phyloP scores from a whole-genome alignment of 1,139 yeast genomes.

The Yamadazyma diddensiae region DNA sequence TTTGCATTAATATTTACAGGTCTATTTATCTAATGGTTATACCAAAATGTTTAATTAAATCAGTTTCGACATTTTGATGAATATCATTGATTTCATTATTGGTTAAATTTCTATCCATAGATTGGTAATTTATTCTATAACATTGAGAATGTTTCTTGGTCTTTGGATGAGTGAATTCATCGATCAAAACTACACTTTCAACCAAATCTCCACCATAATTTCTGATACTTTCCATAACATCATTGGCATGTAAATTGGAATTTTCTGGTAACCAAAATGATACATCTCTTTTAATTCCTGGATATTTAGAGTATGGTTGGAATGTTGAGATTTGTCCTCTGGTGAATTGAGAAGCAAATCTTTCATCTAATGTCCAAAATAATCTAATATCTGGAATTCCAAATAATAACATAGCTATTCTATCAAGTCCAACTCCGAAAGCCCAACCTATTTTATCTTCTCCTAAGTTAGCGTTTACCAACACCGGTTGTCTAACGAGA shows the following conservation, averaged over 20 bases:
- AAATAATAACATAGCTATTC: conserved; percentile 92
- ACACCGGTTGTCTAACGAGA: conserved; percentile 74
- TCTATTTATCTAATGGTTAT: conserved; percentile 59
- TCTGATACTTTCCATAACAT: conserved; percentile 90
- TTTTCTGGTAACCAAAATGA: conserved; percentile 80
- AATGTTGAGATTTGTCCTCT: conserved; percentile 67
- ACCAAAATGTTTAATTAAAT: conserved; percentile 48
- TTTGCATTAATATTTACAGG: conserved; percentile 4
- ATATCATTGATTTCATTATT: conserved; percentile 73
- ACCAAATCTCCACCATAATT: conserved; percentile 82
- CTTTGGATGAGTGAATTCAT: conserved; percentile 83
- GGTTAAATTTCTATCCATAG: conserved; percentile 90
- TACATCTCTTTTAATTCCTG: conserved; percentile 81
- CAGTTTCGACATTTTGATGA: conserved; percentile 60
- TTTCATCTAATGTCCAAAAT: conserved; percentile 84
- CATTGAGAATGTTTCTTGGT: conserved; percentile 76
- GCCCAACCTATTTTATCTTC: conserved; percentile 87
- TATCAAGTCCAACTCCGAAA: conserved; percentile 91
- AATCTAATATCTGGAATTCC: conserved; percentile 94
- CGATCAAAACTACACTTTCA: conserved; percentile 78
- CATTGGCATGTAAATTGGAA: conserved; percentile 68
- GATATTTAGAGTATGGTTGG: conserved; percentile 87
- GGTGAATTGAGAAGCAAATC: conserved; percentile 72
- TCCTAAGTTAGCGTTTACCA: conserved; percentile 66
- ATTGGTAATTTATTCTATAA: conserved; percentile 87